These are phyloP conservation scores for Miscanthus sacchariflorus DNA, from an alignment of 202 grass and related monocot genomes.

Conservation along the genomic window DNA sequence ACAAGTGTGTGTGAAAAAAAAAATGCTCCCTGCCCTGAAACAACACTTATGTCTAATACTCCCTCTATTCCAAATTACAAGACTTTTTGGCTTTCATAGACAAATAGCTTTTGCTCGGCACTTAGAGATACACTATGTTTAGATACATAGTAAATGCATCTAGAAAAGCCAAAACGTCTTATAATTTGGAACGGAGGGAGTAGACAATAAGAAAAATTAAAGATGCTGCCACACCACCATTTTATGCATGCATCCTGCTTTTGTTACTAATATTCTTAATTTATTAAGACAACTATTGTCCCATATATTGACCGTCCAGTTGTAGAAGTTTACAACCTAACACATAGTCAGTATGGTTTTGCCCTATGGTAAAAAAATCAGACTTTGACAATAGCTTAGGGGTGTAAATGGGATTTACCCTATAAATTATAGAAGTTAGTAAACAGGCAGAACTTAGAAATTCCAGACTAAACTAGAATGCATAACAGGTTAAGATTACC, in stretches of 20 bases:
- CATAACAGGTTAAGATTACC: slow-evolving; percentile 14
- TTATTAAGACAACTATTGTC: neutral
- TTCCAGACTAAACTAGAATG: slow-evolving; percentile 29
- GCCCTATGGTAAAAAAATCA: neutral
- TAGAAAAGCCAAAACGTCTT: neutral
- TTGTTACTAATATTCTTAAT: neutral
- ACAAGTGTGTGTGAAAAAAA: neutral
- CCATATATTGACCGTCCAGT: neutral
- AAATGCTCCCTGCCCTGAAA: neutral
- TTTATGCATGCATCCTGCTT: neutral
- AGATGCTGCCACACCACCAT: neutral
- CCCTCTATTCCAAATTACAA: neutral
- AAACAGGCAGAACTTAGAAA: slow-evolving; percentile 25
- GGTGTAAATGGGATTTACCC: neutral
- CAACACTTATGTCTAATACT: neutral
- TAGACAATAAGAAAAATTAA: neutral
- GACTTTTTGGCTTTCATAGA: neutral
- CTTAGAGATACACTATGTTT: neutral
- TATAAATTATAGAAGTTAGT: neutral
- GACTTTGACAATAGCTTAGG: neutral
- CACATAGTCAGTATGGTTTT: neutral
- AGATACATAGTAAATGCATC: neutral
- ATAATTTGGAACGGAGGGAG: neutral
- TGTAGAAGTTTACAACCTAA: neutral
- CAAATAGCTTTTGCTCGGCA: neutral